Evolutionary conservation across 441 rosid genomes (phyloP).

Genomic region (Mallotus repandus): DNA sequence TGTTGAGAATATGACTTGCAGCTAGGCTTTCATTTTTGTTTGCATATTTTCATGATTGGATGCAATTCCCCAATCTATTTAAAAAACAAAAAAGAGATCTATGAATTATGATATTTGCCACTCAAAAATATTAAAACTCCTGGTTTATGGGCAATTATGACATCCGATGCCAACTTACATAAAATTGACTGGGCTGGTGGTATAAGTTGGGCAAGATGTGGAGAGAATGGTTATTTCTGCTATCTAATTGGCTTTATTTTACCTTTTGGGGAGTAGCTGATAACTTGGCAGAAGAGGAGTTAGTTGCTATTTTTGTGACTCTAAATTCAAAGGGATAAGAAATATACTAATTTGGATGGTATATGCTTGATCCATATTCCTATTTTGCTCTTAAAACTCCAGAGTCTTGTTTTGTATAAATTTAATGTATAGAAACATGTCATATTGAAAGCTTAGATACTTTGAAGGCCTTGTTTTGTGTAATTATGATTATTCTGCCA

Average conservation of each 20-base stretch:
- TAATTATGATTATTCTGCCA: not conserved
- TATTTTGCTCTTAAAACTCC: not conserved
- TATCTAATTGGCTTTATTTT: not conserved
- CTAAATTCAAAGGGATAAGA: not conserved
- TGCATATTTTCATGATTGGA: conserved; percentile 7
- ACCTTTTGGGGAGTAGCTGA: not conserved
- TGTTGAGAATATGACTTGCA: not conserved
- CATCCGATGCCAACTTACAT: not conserved
- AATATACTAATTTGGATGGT: not conserved
- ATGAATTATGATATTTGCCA: no score
- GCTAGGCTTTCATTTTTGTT: conserved; percentile 18
- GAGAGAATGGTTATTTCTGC: not conserved
- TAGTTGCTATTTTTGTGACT: not conserved
- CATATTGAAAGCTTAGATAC: not conserved
- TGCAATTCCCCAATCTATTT: not conserved
- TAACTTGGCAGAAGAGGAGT: not conserved
- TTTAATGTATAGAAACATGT: not conserved
- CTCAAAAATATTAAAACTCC: not conserved
- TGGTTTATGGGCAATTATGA: not conserved
- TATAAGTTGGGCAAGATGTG: not conserved
- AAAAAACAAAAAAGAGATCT: conserved; percentile 8
- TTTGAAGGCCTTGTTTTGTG: not conserved
- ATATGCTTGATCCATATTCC: not conserved
- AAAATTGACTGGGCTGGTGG: not conserved
- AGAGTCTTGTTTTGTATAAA: not conserved